Conservation (phyloP, 108 stramenopile genomes). For the Cafeteria roenbergensis region DNA sequence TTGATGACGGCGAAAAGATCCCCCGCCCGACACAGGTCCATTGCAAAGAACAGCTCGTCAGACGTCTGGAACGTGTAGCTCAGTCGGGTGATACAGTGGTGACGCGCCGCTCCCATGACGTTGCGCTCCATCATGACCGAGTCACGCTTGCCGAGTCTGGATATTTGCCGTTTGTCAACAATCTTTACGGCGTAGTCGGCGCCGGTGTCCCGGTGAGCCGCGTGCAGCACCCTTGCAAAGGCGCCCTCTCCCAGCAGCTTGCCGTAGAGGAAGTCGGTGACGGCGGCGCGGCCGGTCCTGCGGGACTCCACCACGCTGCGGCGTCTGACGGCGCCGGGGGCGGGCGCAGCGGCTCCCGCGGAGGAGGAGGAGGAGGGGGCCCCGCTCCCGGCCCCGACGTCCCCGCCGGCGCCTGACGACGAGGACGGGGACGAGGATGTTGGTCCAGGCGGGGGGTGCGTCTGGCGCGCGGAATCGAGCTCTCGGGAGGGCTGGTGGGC, state of each 20-base stretch:
- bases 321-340: no score
- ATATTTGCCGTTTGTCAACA: slow-evolving; percentile 19
- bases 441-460: no score
- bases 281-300: no score
- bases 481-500: no score
- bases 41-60: slow-evolving; percentile 24
- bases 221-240: slow-evolving; percentile 35
- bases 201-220: slow-evolving; percentile 2
- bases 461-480: no score
- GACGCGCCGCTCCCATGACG: slow-evolving; percentile 6
- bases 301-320: no score
- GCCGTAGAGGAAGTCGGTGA: slow-evolving; percentile 34
- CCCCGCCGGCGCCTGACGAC: no score
- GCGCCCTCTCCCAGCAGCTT: slow-evolving; percentile 38
- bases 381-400: no score
- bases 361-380: no score
- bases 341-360: no score
- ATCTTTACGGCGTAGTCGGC: slow-evolving; percentile 20
- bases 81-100: slow-evolving; percentile 28
- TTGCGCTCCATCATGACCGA: slow-evolving; percentile 25
- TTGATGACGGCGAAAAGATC: slow-evolving; percentile 13
- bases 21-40: slow-evolving; percentile 23
- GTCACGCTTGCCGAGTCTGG: slow-evolving; percentile 14
- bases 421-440: no score
- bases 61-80: slow-evolving; percentile 29